Base-by-base conservation (phyloP, 176 grass and related monocot genomes). In the Luzula sylvatica region DNA sequence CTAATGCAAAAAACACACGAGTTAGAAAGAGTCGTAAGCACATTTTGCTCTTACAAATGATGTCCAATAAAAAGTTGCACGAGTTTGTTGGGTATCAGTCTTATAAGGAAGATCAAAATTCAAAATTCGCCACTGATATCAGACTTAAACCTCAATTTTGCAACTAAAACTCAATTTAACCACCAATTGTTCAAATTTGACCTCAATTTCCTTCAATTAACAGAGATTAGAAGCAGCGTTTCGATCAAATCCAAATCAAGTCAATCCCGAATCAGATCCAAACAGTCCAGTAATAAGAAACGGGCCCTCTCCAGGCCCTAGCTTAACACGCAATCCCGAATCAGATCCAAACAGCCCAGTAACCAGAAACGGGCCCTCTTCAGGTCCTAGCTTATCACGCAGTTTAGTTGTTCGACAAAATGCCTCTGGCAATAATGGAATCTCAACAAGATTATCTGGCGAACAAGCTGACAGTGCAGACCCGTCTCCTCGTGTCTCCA, bases 401-500 rank as follows among this genome's bases (percentile, higher is more conserved):
- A 63, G 3, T 47, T 45, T 48, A 48, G 23, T 18, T 28, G 24
- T 6, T 64, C 59, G 15, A 64, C 59, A 64, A 64, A 48, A 41
- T 46, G 11, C 60, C 15, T 20, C 41, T 32, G 46, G 23, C 29
- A 38, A 39, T 30, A 85, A 88, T 65, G 80, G 74, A 48, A 66
- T 58, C 32, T 67, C 58, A 45, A 77, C 57, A 68, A 82, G 47
- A 49, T 43, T 55, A 20, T 41, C 25, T 51, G 32, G 46, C 15
- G 65, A 75, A 28, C 67, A 46, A 5, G 39, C 54, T 42, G 81
- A 82, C 16, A 86, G 42, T 27, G 68, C 56, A 1, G 66, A 61
- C 2, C 60, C 55, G 2, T 96, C 81, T 68, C 81, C 81, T 68
- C 81, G 84, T 13, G 55, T 82, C 50, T 89, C 84, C 45, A 82